These are phyloP conservation scores for Colletotrichum sp. DNA, from an alignment of 2,329 filamentous ascomycete genomes.

Conservation along the genomic window DNA sequence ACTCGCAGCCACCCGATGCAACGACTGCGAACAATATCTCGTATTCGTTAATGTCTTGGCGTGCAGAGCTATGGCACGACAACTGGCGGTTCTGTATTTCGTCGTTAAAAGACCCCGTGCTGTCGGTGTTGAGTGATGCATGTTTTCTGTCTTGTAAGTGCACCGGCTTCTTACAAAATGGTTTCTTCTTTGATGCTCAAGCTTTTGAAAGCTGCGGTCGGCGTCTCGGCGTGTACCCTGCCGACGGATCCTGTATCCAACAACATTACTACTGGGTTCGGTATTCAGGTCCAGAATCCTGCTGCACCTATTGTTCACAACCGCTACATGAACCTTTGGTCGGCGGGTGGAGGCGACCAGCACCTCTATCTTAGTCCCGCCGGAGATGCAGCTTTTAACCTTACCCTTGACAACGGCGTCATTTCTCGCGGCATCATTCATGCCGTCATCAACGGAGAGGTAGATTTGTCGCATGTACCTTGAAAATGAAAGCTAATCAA, in stretches of 20 bases:
- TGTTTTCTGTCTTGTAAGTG: background rate
- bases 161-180: background rate
- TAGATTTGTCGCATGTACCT: constrained; percentile 20
- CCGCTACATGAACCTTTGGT: constrained; percentile 37
- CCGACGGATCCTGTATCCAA: constrained; percentile 30
- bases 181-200: background rate
- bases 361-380: constrained; percentile 43
- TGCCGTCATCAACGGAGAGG: constrained; percentile 50
- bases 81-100: background rate
- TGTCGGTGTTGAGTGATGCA: background rate
- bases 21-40: background rate
- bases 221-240: constrained; percentile 32
- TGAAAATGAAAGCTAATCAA: background rate
- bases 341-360: constrained; percentile 40
- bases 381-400: constrained; percentile 37
- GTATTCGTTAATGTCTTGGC: constrained; percentile 17
- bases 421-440: constrained; percentile 31
- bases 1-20: background rate
- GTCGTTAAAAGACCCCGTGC: background rate
- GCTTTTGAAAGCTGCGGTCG: constrained; percentile 23
- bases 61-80: background rate
- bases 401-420: constrained; percentile 41
- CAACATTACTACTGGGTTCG: constrained; percentile 37
- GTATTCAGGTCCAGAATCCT: constrained; percentile 41
- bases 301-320: constrained; percentile 38